Evolutionary conservation across 805 yeast genomes (phyloP).

Genomic region (Schwanniomyces vanrijiae): DNA sequence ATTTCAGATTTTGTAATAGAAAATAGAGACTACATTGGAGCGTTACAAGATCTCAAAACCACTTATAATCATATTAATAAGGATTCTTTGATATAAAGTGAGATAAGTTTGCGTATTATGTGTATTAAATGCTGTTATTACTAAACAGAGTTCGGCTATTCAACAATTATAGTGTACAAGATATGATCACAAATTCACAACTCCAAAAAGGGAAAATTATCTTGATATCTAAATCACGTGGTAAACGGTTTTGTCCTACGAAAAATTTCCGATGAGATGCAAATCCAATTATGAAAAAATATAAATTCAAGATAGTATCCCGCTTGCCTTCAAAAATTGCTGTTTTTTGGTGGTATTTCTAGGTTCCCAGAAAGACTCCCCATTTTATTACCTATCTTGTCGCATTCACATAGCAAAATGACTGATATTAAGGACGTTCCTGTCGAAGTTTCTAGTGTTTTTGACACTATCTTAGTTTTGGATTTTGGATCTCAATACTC

Average conservation of each 20-base stretch:
- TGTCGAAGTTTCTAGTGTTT: conserved; percentile 76
- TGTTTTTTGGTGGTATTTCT: background rate
- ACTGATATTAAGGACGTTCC: conserved; percentile 31
- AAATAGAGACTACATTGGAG: no score
- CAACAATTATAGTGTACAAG: no score
- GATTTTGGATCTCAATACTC: conserved; percentile 99
- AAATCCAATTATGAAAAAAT: background rate
- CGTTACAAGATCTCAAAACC: no score
- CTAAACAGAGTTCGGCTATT: no score
- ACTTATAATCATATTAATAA: no score
- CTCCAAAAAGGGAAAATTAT: no score
- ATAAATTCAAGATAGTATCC: background rate
- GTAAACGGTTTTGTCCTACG: background rate
- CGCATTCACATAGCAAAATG: conserved; percentile 2
- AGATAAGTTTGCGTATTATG: no score
- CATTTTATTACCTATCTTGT: background rate
- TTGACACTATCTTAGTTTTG: conserved; percentile 95
- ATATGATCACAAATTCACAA: no score
- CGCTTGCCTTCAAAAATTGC: background rate
- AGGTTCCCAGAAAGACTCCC: conserved; percentile 3
- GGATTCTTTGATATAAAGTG: no score
- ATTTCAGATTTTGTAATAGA: no score
- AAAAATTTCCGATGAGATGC: conserved; percentile 2
- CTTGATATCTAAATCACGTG: background rate
- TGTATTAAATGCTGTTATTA: no score